A percentile compares a stretch with the other conserved stretches of the same genome.
phyloP scores from a whole-genome alignment of 2,329 filamentous ascomycete species.

The Orbilia oligospora region DNA sequence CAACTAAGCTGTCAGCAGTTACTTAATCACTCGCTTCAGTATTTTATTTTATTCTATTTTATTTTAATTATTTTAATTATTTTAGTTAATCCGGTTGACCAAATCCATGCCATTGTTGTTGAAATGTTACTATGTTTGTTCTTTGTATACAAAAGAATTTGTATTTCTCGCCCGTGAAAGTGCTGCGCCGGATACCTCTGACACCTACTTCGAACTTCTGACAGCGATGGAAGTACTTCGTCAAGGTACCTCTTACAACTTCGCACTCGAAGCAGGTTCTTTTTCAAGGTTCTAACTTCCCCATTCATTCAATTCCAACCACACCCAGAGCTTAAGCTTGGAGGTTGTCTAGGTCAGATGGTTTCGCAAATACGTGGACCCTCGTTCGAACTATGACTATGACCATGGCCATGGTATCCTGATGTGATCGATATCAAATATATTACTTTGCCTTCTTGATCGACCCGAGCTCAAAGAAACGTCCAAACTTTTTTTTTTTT shows the following conservation, averaged over 20 bases:
- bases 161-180: not conserved
- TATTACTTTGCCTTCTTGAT: not conserved
- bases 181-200: no score
- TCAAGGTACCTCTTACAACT: not conserved
- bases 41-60: no score
- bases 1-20: not conserved
- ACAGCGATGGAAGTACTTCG: no score
- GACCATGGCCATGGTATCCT: not conserved
- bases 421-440: not conserved
- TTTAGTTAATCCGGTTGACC: not conserved
- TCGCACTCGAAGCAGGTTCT: no score
- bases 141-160: not conserved
- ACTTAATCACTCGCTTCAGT: no score
- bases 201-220: no score
- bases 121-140: constrained; percentile 12
- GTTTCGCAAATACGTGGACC: no score
- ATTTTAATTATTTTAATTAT: not conserved
- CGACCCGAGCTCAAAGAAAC: not conserved
- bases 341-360: not conserved
- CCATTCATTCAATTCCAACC: constrained; percentile 21
- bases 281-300: constrained; percentile 49
- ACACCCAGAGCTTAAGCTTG: no score
- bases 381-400: not conserved
- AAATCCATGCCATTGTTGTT: not conserved
- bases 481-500: no score